Evolutionary conservation across 2,329 filamentous ascomycete species (phyloP).

Genomic region (Fusarium burgessii): DNA sequence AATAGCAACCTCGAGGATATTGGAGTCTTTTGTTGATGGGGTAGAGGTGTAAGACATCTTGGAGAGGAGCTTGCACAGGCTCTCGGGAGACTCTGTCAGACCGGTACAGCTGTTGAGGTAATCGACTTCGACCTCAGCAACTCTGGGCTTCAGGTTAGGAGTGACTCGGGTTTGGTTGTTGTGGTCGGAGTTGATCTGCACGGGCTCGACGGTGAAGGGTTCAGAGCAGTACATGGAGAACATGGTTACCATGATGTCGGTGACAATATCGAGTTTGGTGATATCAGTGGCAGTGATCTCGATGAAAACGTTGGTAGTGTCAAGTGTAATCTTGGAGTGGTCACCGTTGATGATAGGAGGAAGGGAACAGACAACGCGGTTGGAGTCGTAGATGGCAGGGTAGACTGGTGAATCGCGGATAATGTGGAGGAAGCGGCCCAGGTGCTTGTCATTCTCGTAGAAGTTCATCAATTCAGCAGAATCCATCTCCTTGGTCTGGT

Average conservation of each 20-base stretch:
- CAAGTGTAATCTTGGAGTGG: slow-evolving; percentile 92
- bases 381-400: slow-evolving; percentile 93
- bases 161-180: slow-evolving; percentile 85
- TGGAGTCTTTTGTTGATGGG: slow-evolving; percentile 76
- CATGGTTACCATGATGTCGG: slow-evolving; percentile 96
- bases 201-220: slow-evolving; percentile 91
- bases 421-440: slow-evolving; percentile 92
- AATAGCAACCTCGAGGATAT: slow-evolving; percentile 83
- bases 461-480: slow-evolving; percentile 91
- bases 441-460: slow-evolving; percentile 94
- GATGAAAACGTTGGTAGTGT: slow-evolving; percentile 95
- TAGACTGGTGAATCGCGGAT: slow-evolving; percentile 95
- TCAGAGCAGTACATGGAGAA: slow-evolving; percentile 93
- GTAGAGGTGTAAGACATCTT: slow-evolving; percentile 91
- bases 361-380: slow-evolving; percentile 88
- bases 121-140: slow-evolving; percentile 84
- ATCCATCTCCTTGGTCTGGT: slow-evolving; percentile 90
- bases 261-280: slow-evolving; percentile 96
- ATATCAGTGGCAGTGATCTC: slow-evolving; percentile 96
- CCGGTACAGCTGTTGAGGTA: slow-evolving; percentile 97
- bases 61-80: slow-evolving; percentile 82
- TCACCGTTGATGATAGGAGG: slow-evolving; percentile 98
- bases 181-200: slow-evolving; percentile 92
- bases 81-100: slow-evolving; percentile 77
- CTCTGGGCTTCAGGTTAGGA: slow-evolving; percentile 82